Percentiles rank a stretch among this genome's conserved stretches.
These are phyloP conservation scores for Aquilaria agallochum DNA, from an alignment of 441 rosid species.

Conservation along the genomic window DNA sequence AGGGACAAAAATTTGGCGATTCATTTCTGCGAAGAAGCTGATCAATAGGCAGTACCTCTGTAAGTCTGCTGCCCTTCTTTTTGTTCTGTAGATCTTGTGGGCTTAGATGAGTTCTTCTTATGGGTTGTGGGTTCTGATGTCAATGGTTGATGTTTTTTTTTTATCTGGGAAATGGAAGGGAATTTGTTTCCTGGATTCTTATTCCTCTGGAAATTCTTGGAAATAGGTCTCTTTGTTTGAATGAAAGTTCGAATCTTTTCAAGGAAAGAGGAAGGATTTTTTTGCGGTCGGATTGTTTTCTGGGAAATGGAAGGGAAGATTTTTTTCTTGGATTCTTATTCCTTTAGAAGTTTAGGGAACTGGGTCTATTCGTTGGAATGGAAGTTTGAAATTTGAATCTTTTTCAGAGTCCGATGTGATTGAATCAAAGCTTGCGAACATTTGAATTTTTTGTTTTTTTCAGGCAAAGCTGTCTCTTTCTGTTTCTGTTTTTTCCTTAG, in stretches of 20 bases:
- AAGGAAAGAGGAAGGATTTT: no score
- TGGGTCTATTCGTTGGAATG: not conserved
- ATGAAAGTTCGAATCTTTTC: not conserved
- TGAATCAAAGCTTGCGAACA: no score
- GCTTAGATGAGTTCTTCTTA: not conserved
- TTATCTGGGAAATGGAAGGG: not conserved
- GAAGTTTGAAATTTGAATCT: constrained; percentile 19
- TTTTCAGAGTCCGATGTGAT: not conserved
- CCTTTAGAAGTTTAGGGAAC: no score
- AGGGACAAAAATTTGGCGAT: no score
- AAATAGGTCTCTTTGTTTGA: not conserved
- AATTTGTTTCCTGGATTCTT: constrained; percentile 1
- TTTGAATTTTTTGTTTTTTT: not conserved
- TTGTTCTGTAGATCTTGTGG: not conserved
- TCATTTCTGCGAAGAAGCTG: no score
- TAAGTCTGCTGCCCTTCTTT: not conserved
- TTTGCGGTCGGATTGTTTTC: no score
- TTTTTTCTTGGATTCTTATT: no score
- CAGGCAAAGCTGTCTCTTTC: constrained; percentile 9
- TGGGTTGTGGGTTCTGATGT: not conserved
- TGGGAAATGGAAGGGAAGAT: no score
- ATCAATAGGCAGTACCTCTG: not conserved
- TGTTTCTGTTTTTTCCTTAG: constrained; percentile 9
- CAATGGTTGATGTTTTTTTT: not conserved
- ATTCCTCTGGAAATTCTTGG: constrained; percentile 17